phyloP scores from a whole-genome alignment of 371 early-diverging fungal species.

The Mucor circinelloides region DNA sequence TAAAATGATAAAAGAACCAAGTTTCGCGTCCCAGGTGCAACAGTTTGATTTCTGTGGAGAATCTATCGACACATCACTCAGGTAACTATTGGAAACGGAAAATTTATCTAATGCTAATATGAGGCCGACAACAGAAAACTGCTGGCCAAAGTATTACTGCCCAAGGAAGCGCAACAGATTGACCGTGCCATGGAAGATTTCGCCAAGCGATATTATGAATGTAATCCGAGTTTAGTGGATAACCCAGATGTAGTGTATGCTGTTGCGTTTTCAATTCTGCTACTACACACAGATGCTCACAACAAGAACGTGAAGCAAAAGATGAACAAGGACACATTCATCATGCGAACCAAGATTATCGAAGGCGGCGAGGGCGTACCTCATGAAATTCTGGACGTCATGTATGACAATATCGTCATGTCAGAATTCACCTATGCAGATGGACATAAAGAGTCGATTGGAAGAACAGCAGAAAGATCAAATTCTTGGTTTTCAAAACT shows the following conservation, averaged over 20 bases:
- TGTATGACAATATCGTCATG: slow-evolving; percentile 77
- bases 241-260: slow-evolving; percentile 78
- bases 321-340: slow-evolving; percentile 86
- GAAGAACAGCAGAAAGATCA: slow-evolving; percentile 16
- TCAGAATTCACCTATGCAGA: slow-evolving; percentile 61
- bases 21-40: slow-evolving; percentile 51
- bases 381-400: slow-evolving; percentile 71
- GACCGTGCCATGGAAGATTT: slow-evolving; percentile 88
- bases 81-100: slow-evolving; percentile 37
- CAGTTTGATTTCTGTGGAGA: slow-evolving; percentile 69
- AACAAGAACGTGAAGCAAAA: slow-evolving; percentile 84
- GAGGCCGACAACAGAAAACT: slow-evolving; percentile 58
- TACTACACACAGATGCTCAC: slow-evolving; percentile 93
- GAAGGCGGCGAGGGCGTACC: slow-evolving; percentile 71
- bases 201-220: slow-evolving; percentile 75
- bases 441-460: slow-evolving; percentile 38
- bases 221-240: slow-evolving; percentile 70
- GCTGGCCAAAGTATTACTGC: slow-evolving; percentile 75
- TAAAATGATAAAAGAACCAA: slow-evolving; percentile 5
- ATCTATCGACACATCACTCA: slow-evolving; percentile 73
- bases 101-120: not conserved
- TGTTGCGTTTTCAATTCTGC: slow-evolving; percentile 82
- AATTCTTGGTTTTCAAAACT: slow-evolving; percentile 43
- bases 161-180: slow-evolving; percentile 91
- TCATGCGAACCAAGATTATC: slow-evolving; percentile 67